Evolutionary conservation across 768 basidiomycete genomes (phyloP).

Genomic region (Hortiboletus campestris): DNA sequence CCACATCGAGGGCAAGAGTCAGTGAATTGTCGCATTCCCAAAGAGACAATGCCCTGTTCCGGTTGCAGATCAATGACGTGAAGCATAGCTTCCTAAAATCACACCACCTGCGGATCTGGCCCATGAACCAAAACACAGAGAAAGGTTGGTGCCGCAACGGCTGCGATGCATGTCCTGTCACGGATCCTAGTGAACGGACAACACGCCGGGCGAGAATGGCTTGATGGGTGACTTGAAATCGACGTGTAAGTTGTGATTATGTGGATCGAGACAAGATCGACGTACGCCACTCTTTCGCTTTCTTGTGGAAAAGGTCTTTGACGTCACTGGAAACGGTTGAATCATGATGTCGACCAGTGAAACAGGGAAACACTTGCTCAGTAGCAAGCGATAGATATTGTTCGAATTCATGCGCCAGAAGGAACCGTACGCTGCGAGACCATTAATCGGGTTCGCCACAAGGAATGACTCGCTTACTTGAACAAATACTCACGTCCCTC

Average conservation of each 20-base stretch:
- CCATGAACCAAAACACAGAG: conserved; percentile 76
- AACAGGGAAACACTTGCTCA: conserved; percentile 39
- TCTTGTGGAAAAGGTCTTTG: conserved; percentile 48
- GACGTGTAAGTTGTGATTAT: conserved; percentile 4
- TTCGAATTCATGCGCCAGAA: conserved; percentile 67
- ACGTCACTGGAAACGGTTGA: conserved; percentile 37
- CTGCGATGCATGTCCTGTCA: conserved; percentile 52
- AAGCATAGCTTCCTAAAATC: background rate
- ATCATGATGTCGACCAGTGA: background rate
- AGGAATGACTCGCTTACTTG: conserved; percentile 50
- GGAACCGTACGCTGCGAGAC: conserved; percentile 57
- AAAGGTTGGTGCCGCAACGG: conserved; percentile 58
- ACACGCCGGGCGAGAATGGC: conserved; percentile 56
- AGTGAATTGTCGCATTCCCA: conserved; percentile 62
- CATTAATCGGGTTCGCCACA: conserved; percentile 3
- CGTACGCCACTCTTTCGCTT: conserved; percentile 69
- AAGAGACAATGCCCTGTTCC: conserved; percentile 49
- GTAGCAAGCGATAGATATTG: conserved; percentile 59
- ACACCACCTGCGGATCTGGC: conserved; percentile 56
- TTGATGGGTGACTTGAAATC: conserved; percentile 55
- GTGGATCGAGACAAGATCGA: conserved; percentile 14
- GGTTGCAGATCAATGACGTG: conserved; percentile 12
- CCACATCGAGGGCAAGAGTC: conserved; percentile 59
- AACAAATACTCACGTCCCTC: conserved; percentile 73
- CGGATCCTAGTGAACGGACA: conserved; percentile 55